Evolutionary conservation across 2,329 filamentous ascomycete genomes (phyloP).

Genomic region (Alternaria incomplexa): DNA sequence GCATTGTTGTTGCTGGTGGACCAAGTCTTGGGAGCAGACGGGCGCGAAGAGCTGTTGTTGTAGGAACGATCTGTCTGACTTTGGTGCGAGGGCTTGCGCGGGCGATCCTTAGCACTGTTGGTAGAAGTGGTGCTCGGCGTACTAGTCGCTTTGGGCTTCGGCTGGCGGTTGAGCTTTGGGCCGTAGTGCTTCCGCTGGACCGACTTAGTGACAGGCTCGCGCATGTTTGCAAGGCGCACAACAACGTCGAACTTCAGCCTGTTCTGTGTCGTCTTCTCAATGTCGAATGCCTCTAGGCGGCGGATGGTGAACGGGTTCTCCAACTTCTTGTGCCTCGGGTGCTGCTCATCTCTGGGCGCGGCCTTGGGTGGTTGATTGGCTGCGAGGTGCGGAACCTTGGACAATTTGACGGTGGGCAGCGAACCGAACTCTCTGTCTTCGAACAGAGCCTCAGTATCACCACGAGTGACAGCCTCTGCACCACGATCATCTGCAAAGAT

Average conservation of each 20-base stretch:
- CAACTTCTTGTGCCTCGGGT: conserved; percentile 28
- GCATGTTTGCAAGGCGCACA: conserved; percentile 35
- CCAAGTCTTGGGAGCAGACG: conserved; percentile 37
- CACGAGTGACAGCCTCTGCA: conserved; percentile 49
- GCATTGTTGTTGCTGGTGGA: conserved; percentile 22
- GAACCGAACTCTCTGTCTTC: conserved; percentile 57
- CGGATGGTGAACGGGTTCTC: conserved; percentile 39
- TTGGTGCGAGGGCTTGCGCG: conserved; percentile 42
- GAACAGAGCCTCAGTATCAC: conserved; percentile 51
- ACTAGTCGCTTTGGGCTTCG: conserved; percentile 37
- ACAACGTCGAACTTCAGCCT: conserved; percentile 31
- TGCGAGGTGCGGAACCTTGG: conserved; percentile 42
- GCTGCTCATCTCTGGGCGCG: conserved; percentile 31
- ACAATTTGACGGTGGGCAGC: conserved; percentile 46
- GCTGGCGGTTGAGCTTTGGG: conserved; percentile 18
- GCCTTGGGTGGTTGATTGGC: conserved; percentile 38
- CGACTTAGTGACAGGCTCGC: conserved; percentile 33
- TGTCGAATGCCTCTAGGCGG: conserved; percentile 33
- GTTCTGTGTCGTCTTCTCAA: conserved; percentile 30
- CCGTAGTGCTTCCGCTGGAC: conserved; percentile 36
- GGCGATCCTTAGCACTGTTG: conserved; percentile 30
- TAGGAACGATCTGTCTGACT: conserved; percentile 33
- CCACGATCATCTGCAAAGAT: conserved; percentile 36
- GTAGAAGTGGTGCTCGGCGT: conserved; percentile 23
- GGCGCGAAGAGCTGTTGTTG: conserved; percentile 26